Base-by-base conservation (phyloP, 345 rosid species). In the Melaleuca quinquenervia region DNA sequence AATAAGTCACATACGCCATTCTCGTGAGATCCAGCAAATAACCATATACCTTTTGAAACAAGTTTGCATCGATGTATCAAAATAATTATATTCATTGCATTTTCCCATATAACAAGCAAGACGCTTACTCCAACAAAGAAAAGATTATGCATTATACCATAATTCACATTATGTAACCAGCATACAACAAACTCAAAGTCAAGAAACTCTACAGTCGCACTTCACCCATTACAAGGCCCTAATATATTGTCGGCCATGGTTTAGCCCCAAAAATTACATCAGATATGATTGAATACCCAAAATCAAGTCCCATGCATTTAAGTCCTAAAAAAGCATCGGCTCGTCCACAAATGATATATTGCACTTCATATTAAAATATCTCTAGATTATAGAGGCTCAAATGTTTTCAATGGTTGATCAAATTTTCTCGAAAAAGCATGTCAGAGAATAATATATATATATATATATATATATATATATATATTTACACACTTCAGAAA, bases 271-370 rank as follows among this genome's bases (percentile, higher is more conserved):
- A 56, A 56, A 56, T 56, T 7, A 26, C 29, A 56, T 56, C 0
- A 11, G 0, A 10, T 11, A 56, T 11, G 15, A 26, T 26, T 26
- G 3, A 11, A 11, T 0, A 14, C 29, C 6, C 0, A 22, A 10
- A 55, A 24, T 52, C 55, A 6, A 18, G 55, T 52, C 16, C 6
- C 3, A 1, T 6, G 5, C 15, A 18, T 13, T 51, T 4, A 51
- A 14, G 52, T 14, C 18, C 18, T 13, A 2, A 50, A 24, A 55
- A 24, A 55, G 24, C 24, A 56, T 56, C 26, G 11, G 3, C 29
- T 27, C 60, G 12, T 11, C 3, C n/a, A 9, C 60, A 10, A 12
- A 8, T 5, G 6, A 18, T 52, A 52, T 52, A 18, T 52, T 41
- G 41, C 60, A 24, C 10, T 55, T 55, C 27, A 22, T 2, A 9